Evolutionary conservation across 202 grass and related monocot genomes (phyloP), one percentile per base, ranked within the genome.

Genomic region (Carex arenaria): DNA sequence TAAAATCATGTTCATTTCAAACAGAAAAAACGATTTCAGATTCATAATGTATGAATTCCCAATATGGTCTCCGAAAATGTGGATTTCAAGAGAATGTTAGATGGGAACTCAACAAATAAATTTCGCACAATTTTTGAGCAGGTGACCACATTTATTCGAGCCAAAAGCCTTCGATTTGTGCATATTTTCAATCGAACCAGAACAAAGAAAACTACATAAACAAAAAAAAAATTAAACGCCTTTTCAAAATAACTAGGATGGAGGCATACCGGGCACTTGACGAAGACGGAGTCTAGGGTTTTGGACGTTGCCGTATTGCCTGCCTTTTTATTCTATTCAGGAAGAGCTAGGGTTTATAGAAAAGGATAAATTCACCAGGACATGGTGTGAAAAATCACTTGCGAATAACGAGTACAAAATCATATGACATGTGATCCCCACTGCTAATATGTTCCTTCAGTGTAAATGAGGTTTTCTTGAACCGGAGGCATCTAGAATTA

Each of bases 61-160:
- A 26, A 13, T 17, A 64, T 70, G 31, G 15, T 70, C 86, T 91
- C 85, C 79, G 77, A 51, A 52, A 66, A 71, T 64, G 78, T 4
- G 26, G 40, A 71, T 66, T 47, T 67, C 67, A 72, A 73, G 56
- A 71, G 40, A 30, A 80, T 56, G 40, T 64, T 18, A 54, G 52
- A 36, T 38, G 19, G 30, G 20, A 83, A 75, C 31, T 83, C 61
- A 19, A 5, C 9, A 73, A 36, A 34, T 81, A 23, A 22, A 85
- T 91, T 78, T 91, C 31, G 90, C 90, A 91, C 90, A 89, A 91
- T 55, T 80, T 73, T 91, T 91, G 90, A 91, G 90, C 90, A 86
- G 83, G 80, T 65, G 83, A 62, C 84, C 61, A 43, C 72, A 40
- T 19, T 63, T 8, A 45, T 51, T 66, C 68, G 7, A 79, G 69